Evolutionary conservation across 257 asterid species (phyloP).

Genomic region (Asclepias syriaca): DNA sequence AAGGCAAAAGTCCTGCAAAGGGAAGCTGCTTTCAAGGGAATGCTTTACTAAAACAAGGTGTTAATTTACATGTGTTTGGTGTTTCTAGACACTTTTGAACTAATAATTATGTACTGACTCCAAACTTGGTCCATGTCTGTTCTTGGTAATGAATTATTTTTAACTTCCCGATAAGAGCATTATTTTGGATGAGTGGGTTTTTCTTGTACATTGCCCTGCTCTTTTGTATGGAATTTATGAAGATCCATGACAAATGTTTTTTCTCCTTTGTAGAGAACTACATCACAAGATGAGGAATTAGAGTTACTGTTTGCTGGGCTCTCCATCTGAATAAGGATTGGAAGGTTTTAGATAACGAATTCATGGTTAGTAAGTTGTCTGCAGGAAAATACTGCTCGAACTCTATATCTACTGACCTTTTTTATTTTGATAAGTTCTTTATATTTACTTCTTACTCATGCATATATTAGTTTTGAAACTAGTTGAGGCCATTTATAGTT

Average conservation of each 20-base stretch:
- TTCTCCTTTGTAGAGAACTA: conserved; percentile 50
- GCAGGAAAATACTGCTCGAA: background rate
- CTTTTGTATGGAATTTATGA: background rate
- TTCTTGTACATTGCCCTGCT: background rate
- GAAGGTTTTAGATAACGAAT: background rate
- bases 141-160: background rate
- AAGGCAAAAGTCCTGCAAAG: background rate
- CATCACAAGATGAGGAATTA: conserved; percentile 70
- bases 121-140: background rate
- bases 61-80: background rate
- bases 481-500: background rate
- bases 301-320: conserved; percentile 82
- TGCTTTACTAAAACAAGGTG: background rate
- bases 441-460: background rate
- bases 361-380: background rate
- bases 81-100: background rate
- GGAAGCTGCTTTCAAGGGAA: background rate
- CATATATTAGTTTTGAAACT: background rate
- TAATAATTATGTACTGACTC: background rate
- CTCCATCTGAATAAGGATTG: conserved; percentile 35
- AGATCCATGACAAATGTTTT: background rate
- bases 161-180: background rate
- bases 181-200: background rate
- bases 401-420: background rate
- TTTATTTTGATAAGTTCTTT: too few species aligned